Evolutionary conservation across 1,284 basidiomycete genomes (phyloP).

Genomic region (Bjerkandera adusta): DNA sequence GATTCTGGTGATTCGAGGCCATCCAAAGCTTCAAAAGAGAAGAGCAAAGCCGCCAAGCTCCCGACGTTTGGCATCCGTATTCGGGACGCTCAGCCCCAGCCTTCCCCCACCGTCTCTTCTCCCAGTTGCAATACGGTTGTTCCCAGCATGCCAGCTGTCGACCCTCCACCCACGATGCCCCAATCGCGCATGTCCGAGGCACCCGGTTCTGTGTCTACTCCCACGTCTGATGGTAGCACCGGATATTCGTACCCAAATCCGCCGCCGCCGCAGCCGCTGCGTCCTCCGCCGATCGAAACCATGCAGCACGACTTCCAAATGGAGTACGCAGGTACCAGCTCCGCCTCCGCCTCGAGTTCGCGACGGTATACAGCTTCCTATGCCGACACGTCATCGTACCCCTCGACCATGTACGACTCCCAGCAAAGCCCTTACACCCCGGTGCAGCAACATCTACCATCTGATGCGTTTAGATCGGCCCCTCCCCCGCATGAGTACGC

Average conservation of each 20-base stretch:
- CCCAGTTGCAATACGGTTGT: no score
- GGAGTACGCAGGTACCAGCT: not conserved
- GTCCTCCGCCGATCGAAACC: constrained; percentile 18
- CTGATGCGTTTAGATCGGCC: not conserved
- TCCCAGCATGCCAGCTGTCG: no score
- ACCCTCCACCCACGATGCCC: no score
- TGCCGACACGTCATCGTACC: no score
- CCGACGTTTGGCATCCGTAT: constrained; percentile 26
- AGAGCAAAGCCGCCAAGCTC: constrained; percentile 18
- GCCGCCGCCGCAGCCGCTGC: constrained; percentile 31
- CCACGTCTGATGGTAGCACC: no score
- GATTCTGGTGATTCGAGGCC: constrained; percentile 1
- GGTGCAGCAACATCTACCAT: not conserved
- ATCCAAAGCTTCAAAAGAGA: constrained; percentile 13
- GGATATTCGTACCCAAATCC: constrained; percentile 24
- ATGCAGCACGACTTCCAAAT: constrained; percentile 14
- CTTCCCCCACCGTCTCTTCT: no score
- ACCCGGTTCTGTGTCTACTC: no score
- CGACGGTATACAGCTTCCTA: not conserved
- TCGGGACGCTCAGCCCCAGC: constrained; percentile 22
- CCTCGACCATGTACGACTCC: constrained; percentile 2
- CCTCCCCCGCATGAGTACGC: constrained; percentile 11
- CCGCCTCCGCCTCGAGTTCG: not conserved
- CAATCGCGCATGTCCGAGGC: no score
- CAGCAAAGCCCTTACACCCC: constrained; percentile 4